A percentile compares a stretch with the other conserved stretches of the same genome.
These are phyloP conservation scores for Saururus chinensis DNA, from an alignment of 164 flowering plant species.

Conservation along the genomic window DNA sequence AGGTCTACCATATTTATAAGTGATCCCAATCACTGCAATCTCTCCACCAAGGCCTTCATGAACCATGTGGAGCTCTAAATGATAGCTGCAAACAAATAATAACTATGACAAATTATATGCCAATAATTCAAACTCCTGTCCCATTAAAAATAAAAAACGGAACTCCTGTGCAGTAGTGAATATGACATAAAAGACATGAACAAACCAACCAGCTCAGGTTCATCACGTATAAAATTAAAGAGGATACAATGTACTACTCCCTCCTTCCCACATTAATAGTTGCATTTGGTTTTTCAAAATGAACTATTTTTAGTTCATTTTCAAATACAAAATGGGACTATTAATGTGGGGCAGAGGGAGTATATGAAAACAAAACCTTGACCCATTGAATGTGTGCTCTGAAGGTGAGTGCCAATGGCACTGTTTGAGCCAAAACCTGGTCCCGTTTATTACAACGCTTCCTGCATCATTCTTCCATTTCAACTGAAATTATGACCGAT, in stretches of 20 bases:
- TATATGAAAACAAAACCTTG: constrained; percentile 7
- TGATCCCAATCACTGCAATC: constrained; percentile 46
- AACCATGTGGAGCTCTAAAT: constrained; percentile 52
- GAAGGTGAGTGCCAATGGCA: constrained; percentile 16
- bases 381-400: constrained; percentile 13
- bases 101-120: not conserved
- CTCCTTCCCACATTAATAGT: too few species aligned
- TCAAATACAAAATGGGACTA: too few species aligned
- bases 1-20: constrained; percentile 43
- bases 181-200: too few species aligned
- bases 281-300: too few species aligned
- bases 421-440: constrained; percentile 3
- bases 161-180: not conserved
- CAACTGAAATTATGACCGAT: constrained; percentile 9
- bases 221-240: too few species aligned
- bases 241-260: too few species aligned
- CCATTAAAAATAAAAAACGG: too few species aligned
- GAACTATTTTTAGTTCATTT: too few species aligned
- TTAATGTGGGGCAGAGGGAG: not conserved
- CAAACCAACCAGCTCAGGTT: too few species aligned
- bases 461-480: constrained; percentile 10
- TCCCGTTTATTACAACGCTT: constrained; percentile 7
- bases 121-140: too few species aligned
- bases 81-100: constrained; percentile 17
- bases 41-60: constrained; percentile 25